phyloP scores from a whole-genome alignment of 345 rosid species.

The Aquilaria sinensis region DNA sequence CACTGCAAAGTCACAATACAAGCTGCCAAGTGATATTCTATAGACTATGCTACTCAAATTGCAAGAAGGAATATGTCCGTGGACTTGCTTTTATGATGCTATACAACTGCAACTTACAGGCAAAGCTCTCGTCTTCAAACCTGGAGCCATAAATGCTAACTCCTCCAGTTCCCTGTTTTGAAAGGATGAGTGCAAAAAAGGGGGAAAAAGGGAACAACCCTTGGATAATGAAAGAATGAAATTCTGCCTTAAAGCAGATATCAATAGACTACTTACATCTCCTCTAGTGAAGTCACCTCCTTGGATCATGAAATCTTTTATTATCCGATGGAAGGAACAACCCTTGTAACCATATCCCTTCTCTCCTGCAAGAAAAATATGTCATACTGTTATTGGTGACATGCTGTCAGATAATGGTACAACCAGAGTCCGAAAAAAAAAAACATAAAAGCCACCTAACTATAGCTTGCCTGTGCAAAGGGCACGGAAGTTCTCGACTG shows the following conservation, averaged over 20 bases:
- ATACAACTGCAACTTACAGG: constrained; percentile 37
- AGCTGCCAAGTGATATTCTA: neutral
- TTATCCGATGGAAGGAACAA: constrained; percentile 83
- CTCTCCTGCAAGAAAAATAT: constrained; percentile 52
- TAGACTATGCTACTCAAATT: neutral
- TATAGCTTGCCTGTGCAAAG: constrained; percentile 67
- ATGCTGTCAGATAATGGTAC: neutral
- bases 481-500: constrained; percentile 80
- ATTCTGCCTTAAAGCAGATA: neutral
- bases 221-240: no score
- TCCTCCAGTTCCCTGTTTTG: constrained; percentile 86
- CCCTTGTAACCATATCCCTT: constrained; percentile 83
- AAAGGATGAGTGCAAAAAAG: neutral
- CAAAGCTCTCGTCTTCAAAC: constrained; percentile 79
- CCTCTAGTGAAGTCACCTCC: constrained; percentile 90
- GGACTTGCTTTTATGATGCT: no score
- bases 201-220: neutral
- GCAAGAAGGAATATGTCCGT: neutral
- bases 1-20: constrained; percentile 38
- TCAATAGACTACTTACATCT: constrained; percentile 38
- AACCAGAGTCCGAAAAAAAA: neutral
- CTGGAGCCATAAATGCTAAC: constrained; percentile 70
- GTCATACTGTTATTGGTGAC: constrained; percentile 5
- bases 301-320: constrained; percentile 93
- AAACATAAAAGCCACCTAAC: neutral